Evolutionary conservation across 495 filamentous ascomycete genomes (phyloP), one percentile per base, ranked within the genome.

Genomic region (Terfezia claveryi): DNA sequence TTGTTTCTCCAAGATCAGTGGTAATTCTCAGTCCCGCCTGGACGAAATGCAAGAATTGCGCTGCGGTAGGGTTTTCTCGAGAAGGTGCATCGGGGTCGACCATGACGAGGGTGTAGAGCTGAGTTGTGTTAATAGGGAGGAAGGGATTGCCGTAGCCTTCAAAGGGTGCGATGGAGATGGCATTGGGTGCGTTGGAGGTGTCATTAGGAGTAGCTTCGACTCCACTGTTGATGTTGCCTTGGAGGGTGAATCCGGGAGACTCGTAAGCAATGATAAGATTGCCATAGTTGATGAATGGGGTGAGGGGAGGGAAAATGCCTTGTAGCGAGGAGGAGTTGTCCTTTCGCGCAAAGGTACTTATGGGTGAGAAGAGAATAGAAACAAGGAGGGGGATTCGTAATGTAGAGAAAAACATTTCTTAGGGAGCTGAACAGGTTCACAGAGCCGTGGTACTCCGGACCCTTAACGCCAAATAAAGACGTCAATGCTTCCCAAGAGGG

Each of bases 21-120:
- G 58, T 53, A 8, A 61, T 55, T 0, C 41, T 2, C 36, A 64
- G 58, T 37, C 62, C 60, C 38, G 60, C 53, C 20, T 54, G 37
- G 51, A 64, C 37, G 44, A 58, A 62, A 50, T 64, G 61, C 9
- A 64, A 53, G 7, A 56, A 55, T 23, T 64, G 60, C 14, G 36
- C 37, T n/a, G 49, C 54, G 11, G 44, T 49, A 11, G 49, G 55
- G 8, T 57, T 53, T 10, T 50, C 38, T 1, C 16, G 44, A 36
- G 36, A 51, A 4, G 61, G 61, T 16, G 54, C 56, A 53, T 64
- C 61, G 14, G 60, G 61, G 49, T 64, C 61, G 20, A 64, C 51
- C 60, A 64, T 62, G 44, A 62, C 37, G 11, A 64, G 38, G 50
- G 59, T 60, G 50, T 60, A 64, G 14, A 57, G 59, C 12, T 61